Evolutionary conservation across 1,284 basidiomycete genomes (phyloP), one percentile per base, ranked within the genome.

Genomic region (Microbotryum violaceum): DNA sequence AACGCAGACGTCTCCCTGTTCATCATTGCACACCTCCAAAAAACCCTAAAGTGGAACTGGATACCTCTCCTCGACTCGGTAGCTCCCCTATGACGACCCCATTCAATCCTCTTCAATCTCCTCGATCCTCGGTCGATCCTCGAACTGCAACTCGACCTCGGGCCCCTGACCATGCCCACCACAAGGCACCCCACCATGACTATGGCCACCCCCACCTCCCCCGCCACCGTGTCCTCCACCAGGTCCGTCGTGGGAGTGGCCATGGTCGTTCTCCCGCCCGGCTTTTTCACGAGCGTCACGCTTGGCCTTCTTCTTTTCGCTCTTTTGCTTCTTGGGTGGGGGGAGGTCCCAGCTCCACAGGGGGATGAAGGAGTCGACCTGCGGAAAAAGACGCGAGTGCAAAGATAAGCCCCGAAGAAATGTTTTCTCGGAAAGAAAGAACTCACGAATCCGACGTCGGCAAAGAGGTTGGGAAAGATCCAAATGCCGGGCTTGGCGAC

Each of bases 381-480:
- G 70, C 33, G 47, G 12, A 49, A 47, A n/a, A 47, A n/a, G 21
- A 21, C 46, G 60, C 50, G 23, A 59, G 33, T 18, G 21, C 14
- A 29, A 47, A n/a, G 16, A 23, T n/a, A 31, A 37, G 16, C 37
- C 16, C 18, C 37, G 37, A 42, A 42, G 16, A 42, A 14, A 42
- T 6, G 10, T 10, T 46, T 46, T 4, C 25, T 44, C 33, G 42
- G 44, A 37, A 44, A 31, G 42, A 47, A 9, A 54, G 29, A 12
- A 85, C 92, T 78, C 73, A 97, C 94, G 75, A 98, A 96, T 75
- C 96, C 94, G 61, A 98, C 96, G 74, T 98, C 94, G 42, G 94
- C 94, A 72, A 98, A 98, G 52, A 99, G 79, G 74, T 97, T 90
- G 0, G 96, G 94, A 81, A 97, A 99, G 79, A 98, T 88, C 94